Evolutionary conservation across 1,284 basidiomycete genomes (phyloP), one percentile per base, ranked within the genome.

Genomic region (Gomphus bonarii): DNA sequence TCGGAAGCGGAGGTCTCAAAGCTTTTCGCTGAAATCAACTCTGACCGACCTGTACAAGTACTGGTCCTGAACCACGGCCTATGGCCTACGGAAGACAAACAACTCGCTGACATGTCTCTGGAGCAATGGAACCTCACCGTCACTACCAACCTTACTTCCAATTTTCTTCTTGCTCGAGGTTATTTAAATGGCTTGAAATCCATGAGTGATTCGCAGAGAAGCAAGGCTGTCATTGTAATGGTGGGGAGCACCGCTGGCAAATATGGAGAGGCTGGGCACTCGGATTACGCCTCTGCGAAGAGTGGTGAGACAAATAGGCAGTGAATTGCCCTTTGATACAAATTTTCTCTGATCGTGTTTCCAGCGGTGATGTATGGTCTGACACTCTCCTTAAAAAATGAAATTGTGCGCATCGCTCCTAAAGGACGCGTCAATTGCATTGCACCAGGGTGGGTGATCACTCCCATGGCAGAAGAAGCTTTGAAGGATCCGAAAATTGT

Each of bases 371-470:
- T 88, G 82, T 83, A 86, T 60, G 87, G 86, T 0, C 67, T 89
- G 42, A 79, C 80, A 1, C 70, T 83, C 60, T 75, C 81, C 2
- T 72, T 89, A 60, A 88, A 89, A 69, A 89, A 88, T 65, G 87
- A 90, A 67, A 88, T 89, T 57, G 85, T 89, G 31, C 79, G 80
- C 67, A 81, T 88, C 60, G 85, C 84, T 0, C 84, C 85, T 0
- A 73, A 67, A 50, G 87, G 77, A 0, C 74, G 87, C 14, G 85
- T 88, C n/a, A 89, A 89, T 62, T 75, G 75, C 52, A 74, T 89
- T 20, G 83, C 79, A 0, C 87, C 87, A 6, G 86, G 85, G 7
- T 89, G 84, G 84, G 80, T 82, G 6, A 74, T 68, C 59, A 86
- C 85, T 14, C 75, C 78, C 0, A 79, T 81, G 81, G 82, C 76